Evolutionary conservation across 208 protist species (phyloP).

Genomic region (Leishmania guyanensis): DNA sequence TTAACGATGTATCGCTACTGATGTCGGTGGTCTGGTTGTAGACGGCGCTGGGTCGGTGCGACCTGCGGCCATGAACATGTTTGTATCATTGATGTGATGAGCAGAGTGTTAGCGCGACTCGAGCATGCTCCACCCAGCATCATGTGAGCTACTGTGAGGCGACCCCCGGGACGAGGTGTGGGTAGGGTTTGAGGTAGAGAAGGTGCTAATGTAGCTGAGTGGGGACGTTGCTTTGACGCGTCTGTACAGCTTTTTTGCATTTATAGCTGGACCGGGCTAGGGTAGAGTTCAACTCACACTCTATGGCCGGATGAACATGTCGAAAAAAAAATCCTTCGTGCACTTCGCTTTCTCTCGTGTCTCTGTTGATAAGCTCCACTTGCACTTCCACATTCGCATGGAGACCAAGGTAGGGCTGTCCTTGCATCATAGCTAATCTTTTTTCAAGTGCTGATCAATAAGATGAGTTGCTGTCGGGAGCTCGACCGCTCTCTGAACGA

Average conservation of each 20-base stretch:
- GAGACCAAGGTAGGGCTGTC: neutral
- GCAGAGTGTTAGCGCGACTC: neutral
- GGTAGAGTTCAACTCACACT: neutral
- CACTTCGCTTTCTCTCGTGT: neutral
- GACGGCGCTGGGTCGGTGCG: neutral
- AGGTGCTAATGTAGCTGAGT: neutral
- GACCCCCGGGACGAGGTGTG: neutral
- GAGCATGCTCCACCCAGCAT: neutral
- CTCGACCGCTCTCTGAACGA: slow-evolving; percentile 25
- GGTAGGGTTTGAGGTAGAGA: neutral
- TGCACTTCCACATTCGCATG: too few species aligned
- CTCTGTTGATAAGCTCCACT: neutral
- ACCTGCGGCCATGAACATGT: neutral
- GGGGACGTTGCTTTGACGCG: neutral
- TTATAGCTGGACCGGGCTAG: neutral
- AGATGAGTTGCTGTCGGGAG: slow-evolving; percentile 26
- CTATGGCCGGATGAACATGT: neutral
- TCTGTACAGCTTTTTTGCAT: neutral
- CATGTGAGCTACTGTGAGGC: neutral
- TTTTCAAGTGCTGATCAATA: neutral
- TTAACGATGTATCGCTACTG: neutral
- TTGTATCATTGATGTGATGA: neutral
- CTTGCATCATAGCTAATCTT: neutral
- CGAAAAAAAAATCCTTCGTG: neutral
- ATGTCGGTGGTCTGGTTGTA: neutral